Evolutionary conservation across 306 rosid species (phyloP).

Genomic region (Gleditsia sinensis): DNA sequence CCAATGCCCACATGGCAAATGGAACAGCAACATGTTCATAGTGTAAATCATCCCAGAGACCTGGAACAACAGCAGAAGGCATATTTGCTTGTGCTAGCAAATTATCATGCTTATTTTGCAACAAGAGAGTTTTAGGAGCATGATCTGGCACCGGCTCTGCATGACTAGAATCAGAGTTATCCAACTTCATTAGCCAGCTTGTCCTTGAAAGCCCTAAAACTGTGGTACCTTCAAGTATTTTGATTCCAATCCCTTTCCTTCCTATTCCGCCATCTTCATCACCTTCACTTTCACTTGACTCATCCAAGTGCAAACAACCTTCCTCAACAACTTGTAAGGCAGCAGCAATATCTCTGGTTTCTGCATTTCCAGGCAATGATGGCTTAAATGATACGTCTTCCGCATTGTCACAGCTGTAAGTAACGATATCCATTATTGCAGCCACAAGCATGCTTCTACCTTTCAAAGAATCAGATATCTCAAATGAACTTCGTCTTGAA

Average conservation of each 20-base stretch:
- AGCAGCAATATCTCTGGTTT: slow-evolving; percentile 86
- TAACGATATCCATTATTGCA: slow-evolving; percentile 91
- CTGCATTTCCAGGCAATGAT: slow-evolving; percentile 75
- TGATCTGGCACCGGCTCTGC: slow-evolving; percentile 40
- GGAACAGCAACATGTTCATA: slow-evolving; percentile 97
- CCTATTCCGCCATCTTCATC: slow-evolving; percentile 64
- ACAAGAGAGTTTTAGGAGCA: slow-evolving; percentile 35
- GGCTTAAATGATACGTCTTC: slow-evolving; percentile 64
- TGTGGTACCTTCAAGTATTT: slow-evolving; percentile 82
- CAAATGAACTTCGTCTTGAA: slow-evolving; percentile 74
- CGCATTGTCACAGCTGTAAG: slow-evolving; percentile 74
- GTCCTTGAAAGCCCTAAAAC: slow-evolving; percentile 80
- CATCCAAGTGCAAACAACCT: slow-evolving; percentile 84
- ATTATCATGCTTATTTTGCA: slow-evolving; percentile 48
- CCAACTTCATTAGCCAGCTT: slow-evolving; percentile 45
- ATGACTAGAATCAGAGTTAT: slow-evolving; percentile 38
- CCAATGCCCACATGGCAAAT: slow-evolving; percentile 97
- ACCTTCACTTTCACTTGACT: slow-evolving; percentile 55
- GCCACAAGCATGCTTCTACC: slow-evolving; percentile 99
- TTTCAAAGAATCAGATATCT: slow-evolving; percentile 78
- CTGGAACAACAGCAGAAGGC: slow-evolving; percentile 83
- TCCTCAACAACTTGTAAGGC: slow-evolving; percentile 88
- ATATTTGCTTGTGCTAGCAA: slow-evolving; percentile 35
- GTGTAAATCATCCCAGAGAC: slow-evolving; percentile 98
- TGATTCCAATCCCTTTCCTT: slow-evolving; percentile 77